Base-by-base conservation (phyloP, 306 rosid genomes). In the Vigna unguiculata region DNA sequence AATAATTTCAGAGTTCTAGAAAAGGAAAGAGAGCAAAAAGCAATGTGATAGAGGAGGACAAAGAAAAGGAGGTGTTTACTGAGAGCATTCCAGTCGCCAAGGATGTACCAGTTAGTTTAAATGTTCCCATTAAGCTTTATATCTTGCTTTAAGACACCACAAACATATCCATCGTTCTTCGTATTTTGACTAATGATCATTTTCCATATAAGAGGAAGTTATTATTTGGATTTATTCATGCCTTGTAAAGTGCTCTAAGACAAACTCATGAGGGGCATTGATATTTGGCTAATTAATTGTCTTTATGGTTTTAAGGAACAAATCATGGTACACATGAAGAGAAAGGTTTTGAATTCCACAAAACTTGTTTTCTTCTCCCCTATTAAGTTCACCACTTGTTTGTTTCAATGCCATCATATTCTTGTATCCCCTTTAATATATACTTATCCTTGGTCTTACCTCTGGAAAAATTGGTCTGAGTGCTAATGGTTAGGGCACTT, bases 401-500 rank as follows among this genome's bases (percentile, higher is more conserved):
- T 53, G 34, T 70, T 46, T 28, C 32, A 59, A 14, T 68, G 25
- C 58, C n/a, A 71, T 14, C 40, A 1, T 12, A 55, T 14, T 58
- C 1, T 41, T 76, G 20, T 41, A 52, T 52, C 52, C 28, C 19
- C 46, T 80, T 45, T 30, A 38, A 71, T 73, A 71, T 73, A 36
- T 92, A 21, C 75, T 74, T 14, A 72, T 95, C 85, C 88, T 95
- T 21, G 93, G 96, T 80, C 74, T 92, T 80, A 92, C 82, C 75
- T 83, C 93, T 0, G 97, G 99, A 65, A 91, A 85, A n/a, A 59
- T 90, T 41, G 97, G 86, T 64, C 78, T 95, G 17, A 81, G 91
- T 34, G 12, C 3, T 43, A 88, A 89, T 73, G 98, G 93, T 41
- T 95, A 97, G 99, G 97, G 97, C 15, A 85, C 86, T 40, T n/a